These are phyloP conservation scores for Aspergillus cejpii DNA, from an alignment of 2,329 filamentous ascomycete genomes.

Conservation along the genomic window DNA sequence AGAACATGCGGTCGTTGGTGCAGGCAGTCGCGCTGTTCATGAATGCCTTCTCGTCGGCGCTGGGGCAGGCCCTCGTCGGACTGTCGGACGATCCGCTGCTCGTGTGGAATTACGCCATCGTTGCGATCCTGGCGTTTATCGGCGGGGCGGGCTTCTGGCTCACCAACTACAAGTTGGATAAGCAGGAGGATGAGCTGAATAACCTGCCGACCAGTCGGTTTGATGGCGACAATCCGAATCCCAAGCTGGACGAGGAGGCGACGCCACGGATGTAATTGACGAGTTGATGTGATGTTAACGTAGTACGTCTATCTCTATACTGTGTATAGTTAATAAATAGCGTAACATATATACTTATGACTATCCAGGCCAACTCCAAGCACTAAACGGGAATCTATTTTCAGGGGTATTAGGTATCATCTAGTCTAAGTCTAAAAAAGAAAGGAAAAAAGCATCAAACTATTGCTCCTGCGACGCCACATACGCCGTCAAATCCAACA, in stretches of 20 bases:
- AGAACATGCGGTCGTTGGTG: slow-evolving; percentile 75
- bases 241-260: slow-evolving; percentile 13
- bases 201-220: slow-evolving; percentile 24
- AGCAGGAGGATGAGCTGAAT: slow-evolving; percentile 62
- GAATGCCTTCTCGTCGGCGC: slow-evolving; percentile 60
- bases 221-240: not conserved
- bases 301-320: not conserved
- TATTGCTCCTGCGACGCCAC: slow-evolving; percentile 14
- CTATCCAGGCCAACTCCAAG: not conserved
- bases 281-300: not conserved
- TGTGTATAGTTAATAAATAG: too few relatives aligned
- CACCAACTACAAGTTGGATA: slow-evolving; percentile 59
- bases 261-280: not conserved
- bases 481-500: slow-evolving; percentile 56
- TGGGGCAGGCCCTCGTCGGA: slow-evolving; percentile 62
- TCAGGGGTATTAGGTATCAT: not conserved
- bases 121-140: slow-evolving; percentile 56
- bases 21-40: slow-evolving; percentile 63
- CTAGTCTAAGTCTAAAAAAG: not conserved
- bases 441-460: slow-evolving; percentile 5
- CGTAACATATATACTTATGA: not conserved
- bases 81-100: slow-evolving; percentile 59
- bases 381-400: too few relatives aligned
- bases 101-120: slow-evolving; percentile 63
- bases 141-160: slow-evolving; percentile 63